Conservation (phyloP, 2,329 filamentous ascomycete genomes). For the Colletotrichum liaoningense region DNA sequence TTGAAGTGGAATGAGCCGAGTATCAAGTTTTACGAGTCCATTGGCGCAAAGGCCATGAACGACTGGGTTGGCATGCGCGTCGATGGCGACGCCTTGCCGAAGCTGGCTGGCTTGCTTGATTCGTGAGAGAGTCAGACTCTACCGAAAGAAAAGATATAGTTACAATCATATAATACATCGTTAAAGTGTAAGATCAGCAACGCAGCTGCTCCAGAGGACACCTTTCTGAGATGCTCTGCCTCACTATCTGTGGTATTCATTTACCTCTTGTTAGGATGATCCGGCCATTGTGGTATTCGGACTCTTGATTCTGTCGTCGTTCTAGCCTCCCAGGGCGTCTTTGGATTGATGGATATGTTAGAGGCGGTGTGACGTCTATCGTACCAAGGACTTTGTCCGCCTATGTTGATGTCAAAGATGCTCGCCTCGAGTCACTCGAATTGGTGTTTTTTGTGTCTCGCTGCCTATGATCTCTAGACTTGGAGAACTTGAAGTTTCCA, state of each 20-base stretch:
- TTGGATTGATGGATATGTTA: background rate
- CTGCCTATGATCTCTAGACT: background rate
- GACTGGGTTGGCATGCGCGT: constrained; percentile 84
- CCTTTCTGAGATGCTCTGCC: no score
- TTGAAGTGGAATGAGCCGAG: constrained; percentile 94
- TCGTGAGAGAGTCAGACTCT: constrained; percentile 35
- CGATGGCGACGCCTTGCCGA: constrained; percentile 72
- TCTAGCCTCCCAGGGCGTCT: background rate
- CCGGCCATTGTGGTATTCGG: no score
- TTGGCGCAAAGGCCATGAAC: constrained; percentile 74
- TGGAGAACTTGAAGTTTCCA: background rate
- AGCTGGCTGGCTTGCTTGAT: constrained; percentile 63
- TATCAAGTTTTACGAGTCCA: constrained; percentile 84
- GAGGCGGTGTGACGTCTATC: background rate
- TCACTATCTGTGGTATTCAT: no score
- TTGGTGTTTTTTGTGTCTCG: background rate
- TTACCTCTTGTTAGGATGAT: no score
- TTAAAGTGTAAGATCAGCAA: background rate
- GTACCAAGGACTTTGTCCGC: background rate
- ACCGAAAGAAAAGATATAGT: background rate
- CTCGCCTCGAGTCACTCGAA: no score
- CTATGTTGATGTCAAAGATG: background rate
- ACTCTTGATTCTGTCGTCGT: background rate
- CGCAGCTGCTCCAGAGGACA: no score
- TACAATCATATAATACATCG: background rate